Base-by-base conservation (phyloP, 2,329 filamentous ascomycete species). In the Fusarium temperatum region DNA sequence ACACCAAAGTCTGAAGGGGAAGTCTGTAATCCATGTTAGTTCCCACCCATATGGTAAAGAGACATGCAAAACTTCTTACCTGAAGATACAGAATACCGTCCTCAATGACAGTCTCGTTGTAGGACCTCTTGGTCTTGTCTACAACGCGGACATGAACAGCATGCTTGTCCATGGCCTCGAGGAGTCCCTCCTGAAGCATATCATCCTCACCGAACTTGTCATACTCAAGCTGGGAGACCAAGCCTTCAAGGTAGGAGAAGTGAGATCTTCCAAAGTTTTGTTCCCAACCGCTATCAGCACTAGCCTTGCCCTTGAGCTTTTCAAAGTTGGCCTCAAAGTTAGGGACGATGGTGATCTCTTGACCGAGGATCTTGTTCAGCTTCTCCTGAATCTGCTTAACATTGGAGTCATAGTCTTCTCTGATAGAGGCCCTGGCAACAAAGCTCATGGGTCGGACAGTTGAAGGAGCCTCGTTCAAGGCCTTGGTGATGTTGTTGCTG, bases 11-110 rank as follows among this genome's bases (percentile, higher is more conserved):
- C 73, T 6, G 76, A 65, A 4, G 83, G 75, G 6, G 75, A 78
- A 18, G 83, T 82, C 83, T 84, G 38, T 2, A 14, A 28, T 14
- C 12, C 36, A 6, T 26, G 44, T 78, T 32, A 76, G 70, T 36
- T 60, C 28, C 20, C 11, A 15, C 47, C 18, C 14, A 7, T 10
- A 9, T 26, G 7, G 12, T 26, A 12, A 9, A 32, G 11, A 75
- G 26, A 41, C 20, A 78, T 7, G 4, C 18, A 53, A 32, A 26
- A 15, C 8, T 35, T 42, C 18, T 75, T 80, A 85, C 84, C 83
- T 88, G 86, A n/a, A 90, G 75, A 65, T 86, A 87, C 28, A 89
- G 77, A 36, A 84, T 78, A 4, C 86, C 87, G 44, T 85, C 84
- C 75, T 89, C 86, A 36, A 89, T 65, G 6, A 85, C 79, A 24